These are phyloP conservation scores for Tetratostichococcus sp. DNA, from an alignment of 139 green algal genomes.

Conservation along the genomic window DNA sequence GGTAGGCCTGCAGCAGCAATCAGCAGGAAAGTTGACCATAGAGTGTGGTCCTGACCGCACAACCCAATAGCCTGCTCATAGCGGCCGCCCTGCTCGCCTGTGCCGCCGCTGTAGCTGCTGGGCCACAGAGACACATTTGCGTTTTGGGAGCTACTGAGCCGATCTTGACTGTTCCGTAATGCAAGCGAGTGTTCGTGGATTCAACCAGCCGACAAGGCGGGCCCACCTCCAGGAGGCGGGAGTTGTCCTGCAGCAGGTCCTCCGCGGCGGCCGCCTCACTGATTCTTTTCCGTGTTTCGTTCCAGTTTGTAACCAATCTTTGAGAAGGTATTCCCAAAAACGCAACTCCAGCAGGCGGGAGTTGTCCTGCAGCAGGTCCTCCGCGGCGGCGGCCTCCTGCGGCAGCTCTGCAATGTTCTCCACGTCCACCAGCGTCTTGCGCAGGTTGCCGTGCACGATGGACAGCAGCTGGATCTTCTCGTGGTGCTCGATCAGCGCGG, in stretches of 20 bases:
- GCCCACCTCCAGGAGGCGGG: conserved; percentile 30
- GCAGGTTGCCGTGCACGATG: conserved; percentile 67
- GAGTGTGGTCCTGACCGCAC: too few relatives aligned
- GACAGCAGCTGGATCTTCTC: conserved; percentile 69
- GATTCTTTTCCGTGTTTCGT: too few relatives aligned
- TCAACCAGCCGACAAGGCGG: too few relatives aligned
- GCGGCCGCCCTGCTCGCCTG: too few relatives aligned
- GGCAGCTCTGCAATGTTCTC: conserved; percentile 45
- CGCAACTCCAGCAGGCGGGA: conserved; percentile 27
- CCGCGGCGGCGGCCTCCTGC: conserved; percentile 31
- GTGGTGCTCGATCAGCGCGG: conserved; percentile 65
- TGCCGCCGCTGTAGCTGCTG: too few relatives aligned
- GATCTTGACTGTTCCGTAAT: too few relatives aligned
- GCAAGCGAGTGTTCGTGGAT: too few relatives aligned
- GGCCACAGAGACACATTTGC: too few relatives aligned
- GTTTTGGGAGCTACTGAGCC: too few relatives aligned
- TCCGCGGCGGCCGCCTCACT: conserved; percentile 38
- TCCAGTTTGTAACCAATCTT: too few relatives aligned
- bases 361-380: conserved; percentile 53
- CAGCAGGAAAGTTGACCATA: too few relatives aligned
- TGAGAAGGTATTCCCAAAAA: background rate
- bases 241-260: conserved; percentile 47
- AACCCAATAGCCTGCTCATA: too few relatives aligned
- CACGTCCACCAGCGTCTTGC: conserved; percentile 49
- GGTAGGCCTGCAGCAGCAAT: conserved; percentile 31